Evolutionary conservation across 2,329 filamentous ascomycete species (phyloP), one percentile per base, ranked within the genome.

Genomic region (Parastagonospora avenae): DNA sequence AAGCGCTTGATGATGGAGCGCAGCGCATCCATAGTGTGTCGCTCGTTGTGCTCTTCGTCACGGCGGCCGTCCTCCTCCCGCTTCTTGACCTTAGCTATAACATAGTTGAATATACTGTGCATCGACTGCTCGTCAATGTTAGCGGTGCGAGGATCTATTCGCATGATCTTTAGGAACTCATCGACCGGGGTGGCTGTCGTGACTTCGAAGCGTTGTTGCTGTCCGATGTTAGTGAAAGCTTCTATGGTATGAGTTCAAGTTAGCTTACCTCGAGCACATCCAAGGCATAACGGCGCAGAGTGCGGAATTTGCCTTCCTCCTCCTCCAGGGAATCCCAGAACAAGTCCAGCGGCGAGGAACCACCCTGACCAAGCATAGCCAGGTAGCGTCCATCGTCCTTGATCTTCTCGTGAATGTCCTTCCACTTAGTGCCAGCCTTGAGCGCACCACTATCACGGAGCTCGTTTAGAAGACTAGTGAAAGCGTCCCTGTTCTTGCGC

Each of bases 241-340:
- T 2, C 12, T 38, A 19, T 8, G 32, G 24, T 35, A 5, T 40
- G 16, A 11, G 29, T 47, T 16, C 9, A 28, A 15, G n/a, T 7
- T 11, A 16, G 78, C 87, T 80, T 75, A 94, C 91, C 80, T 95
- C 90, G 62, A 96, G 82, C 61, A 94, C 91, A 76, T 96, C 92
- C 59, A 94, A 79, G 33, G 95, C 89, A 68, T 92, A 86, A 69
- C 94, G 95, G 54, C 91, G 83, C 42, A 88, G 87, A 42, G 85
- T 87, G 54, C 92, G 88, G 41, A 97, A 79, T n/a, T 88, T 86
- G 50, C 90, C 86, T 68, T 99, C 93, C 73, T 97, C 92, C 72
- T 96, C 92, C 72, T 97, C 94, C 24, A 97, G 82, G 41, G 92
- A 80, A 71, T 99, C 94, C 91, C 93, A 97, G 78, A 99, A 97